These are phyloP conservation scores for Agrocybe praecox DNA, from an alignment of 768 basidiomycete genomes.

Conservation along the genomic window DNA sequence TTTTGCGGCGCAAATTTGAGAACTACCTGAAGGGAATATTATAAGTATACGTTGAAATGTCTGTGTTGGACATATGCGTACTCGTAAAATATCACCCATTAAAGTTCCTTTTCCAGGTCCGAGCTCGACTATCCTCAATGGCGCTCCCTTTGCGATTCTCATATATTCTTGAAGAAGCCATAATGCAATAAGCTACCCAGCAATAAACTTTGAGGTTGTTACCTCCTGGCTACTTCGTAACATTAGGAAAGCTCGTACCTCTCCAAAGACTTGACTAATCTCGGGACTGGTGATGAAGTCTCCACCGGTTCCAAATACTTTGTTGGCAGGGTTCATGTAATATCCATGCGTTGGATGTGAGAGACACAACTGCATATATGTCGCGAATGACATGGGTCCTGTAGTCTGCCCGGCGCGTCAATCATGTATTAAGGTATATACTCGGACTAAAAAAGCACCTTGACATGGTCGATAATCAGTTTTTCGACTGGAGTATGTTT, in stretches of 20 bases:
- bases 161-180: slow-evolving; percentile 86
- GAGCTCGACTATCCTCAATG: slow-evolving; percentile 81
- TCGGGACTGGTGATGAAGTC: slow-evolving; percentile 98
- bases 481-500: slow-evolving; percentile 56
- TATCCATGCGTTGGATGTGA: slow-evolving; percentile 91
- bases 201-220: slow-evolving; percentile 28
- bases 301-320: slow-evolving; percentile 83
- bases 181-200: slow-evolving; percentile 74
- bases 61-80: slow-evolving; percentile 35
- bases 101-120: slow-evolving; percentile 94
- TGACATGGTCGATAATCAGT: slow-evolving; percentile 71
- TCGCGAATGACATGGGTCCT: slow-evolving; percentile 86
- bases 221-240: slow-evolving; percentile 31
- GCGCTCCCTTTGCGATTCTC: slow-evolving; percentile 44
- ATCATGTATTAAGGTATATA: neutral
- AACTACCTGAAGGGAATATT: slow-evolving; percentile 43
- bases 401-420: slow-evolving; percentile 56
- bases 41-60: neutral
- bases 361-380: slow-evolving; percentile 92
- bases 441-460: slow-evolving; percentile 43
- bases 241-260: slow-evolving; percentile 55
- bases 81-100: slow-evolving; percentile 86
- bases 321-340: slow-evolving; percentile 75
- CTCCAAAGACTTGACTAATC: slow-evolving; percentile 95
- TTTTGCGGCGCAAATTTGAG: slow-evolving; percentile 43